Evolutionary conservation across 2,329 filamentous ascomycete genomes (phyloP), one percentile per base, ranked within the genome.

Genomic region (Cercospora zeae-maydis): DNA sequence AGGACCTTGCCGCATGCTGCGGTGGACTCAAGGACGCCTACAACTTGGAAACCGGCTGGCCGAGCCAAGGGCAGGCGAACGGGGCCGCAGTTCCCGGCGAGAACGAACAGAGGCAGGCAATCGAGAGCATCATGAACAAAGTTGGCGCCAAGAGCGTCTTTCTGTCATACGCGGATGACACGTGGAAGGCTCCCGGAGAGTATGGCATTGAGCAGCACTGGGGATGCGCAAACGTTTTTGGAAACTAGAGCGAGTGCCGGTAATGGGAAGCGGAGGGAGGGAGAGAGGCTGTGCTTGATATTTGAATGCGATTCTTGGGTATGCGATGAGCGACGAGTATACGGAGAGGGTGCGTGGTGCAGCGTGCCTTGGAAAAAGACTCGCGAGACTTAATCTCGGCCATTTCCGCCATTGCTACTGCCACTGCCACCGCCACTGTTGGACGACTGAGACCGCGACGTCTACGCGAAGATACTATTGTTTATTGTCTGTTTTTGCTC

Each of bases 31-130:
- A 90, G 82, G 79, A 85, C 37, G 88, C 88, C 69, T 86, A 91
- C 82, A 91, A 93, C 80, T 83, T 96, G 70, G 93, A 98, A 87
- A 90, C 89, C 62, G 93, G 93, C 73, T 98, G 93, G 92, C 93
- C 93, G 68, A 87, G 81, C 59, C 69, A 75, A 7, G 93, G 93
- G 75, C 71, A 77, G 31, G 77, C 85, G 79, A 93, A 95, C 79
- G 91, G 91, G 64, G 74, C 74, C 19, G 92, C 92, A 63, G 81
- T 90, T 71, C 86, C 93, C 61, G 87, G 90, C 70, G 55, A 70
- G 4, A 45, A 74, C 1, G 81, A 93, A 80, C 93, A 98, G 84
- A 79, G 79, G 56, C 77, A 74, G 47, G 93, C 93, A 71, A 86
- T 98, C 75, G 75, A 83, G 67, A 84, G 84, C 62, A 93, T 98